A percentile compares a stretch with the other conserved stretches of the same genome.
These are phyloP conservation scores for Marvania coccoides DNA, from an alignment of 139 green algal genomes.

Conservation along the genomic window DNA sequence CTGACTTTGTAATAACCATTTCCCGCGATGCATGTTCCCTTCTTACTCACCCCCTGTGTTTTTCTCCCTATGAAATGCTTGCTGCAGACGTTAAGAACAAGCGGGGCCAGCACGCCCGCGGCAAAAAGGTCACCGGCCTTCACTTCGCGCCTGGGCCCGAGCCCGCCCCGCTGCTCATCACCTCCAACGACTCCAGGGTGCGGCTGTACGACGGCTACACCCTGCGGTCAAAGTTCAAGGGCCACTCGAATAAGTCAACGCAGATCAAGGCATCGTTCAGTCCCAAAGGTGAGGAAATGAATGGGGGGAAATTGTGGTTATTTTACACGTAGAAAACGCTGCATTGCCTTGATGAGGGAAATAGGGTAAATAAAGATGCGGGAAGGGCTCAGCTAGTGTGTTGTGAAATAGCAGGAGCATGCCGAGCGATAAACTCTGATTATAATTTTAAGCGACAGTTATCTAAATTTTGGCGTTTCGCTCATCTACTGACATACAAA, in stretches of 20 bases:
- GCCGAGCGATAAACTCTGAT: no score
- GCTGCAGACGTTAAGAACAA: constrained; percentile 54
- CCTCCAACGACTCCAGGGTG: constrained; percentile 77
- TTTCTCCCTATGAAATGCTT: no score
- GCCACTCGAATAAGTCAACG: constrained; percentile 62
- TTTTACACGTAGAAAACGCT: no score
- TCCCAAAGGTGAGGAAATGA: constrained; percentile 5
- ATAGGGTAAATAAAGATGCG: no score
- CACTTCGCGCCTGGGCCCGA: constrained; percentile 41
- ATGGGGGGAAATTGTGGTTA: no score
- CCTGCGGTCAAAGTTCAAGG: constrained; percentile 85
- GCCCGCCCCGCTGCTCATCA: constrained; percentile 64
- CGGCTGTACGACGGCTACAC: constrained; percentile 53
- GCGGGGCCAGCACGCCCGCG: constrained; percentile 38
- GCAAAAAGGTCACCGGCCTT: constrained; percentile 78
- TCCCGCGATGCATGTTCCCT: neutral
- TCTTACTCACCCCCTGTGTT: no score
- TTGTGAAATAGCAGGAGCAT: no score
- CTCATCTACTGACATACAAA: no score
- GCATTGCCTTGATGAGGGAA: no score
- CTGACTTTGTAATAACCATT: neutral
- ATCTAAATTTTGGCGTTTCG: no score
- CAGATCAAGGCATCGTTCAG: constrained; percentile 48
- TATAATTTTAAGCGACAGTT: no score
- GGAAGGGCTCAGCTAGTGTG: no score